These are phyloP conservation scores for Leccinum ochraceum DNA, from an alignment of 768 basidiomycete species.

Conservation along the genomic window DNA sequence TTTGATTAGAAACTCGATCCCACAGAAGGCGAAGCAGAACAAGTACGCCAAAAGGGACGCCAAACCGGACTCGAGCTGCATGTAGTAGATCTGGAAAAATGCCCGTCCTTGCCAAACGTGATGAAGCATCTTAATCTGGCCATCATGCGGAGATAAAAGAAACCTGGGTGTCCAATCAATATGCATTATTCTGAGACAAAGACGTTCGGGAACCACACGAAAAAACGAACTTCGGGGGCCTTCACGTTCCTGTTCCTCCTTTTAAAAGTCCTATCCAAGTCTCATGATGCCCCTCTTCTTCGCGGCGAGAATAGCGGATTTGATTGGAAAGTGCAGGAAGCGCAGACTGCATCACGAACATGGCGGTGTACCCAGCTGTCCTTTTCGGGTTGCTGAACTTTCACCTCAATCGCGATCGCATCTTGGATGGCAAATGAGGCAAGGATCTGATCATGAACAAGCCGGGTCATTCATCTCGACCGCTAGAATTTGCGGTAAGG, in stretches of 20 bases:
- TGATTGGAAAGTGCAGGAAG: background rate
- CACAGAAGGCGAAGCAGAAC: background rate
- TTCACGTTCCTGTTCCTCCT: background rate
- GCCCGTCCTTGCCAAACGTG: background rate
- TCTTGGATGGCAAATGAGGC: background rate
- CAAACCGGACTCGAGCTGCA: background rate
- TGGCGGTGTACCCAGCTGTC: background rate
- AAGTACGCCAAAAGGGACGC: background rate
- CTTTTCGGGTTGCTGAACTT: background rate
- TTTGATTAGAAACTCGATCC: background rate
- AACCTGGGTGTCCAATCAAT: background rate
- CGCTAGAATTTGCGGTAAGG: background rate
- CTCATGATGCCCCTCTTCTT: background rate
- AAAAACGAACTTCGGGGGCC: conserved; percentile 1
- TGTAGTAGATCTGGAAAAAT: conserved; percentile 4
- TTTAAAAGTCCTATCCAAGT: background rate
- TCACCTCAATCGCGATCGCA: background rate
- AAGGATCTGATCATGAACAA: background rate
- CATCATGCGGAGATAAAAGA: conserved; percentile 7
- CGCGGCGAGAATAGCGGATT: background rate
- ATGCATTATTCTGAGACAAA: background rate
- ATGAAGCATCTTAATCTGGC: background rate
- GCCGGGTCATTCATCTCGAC: background rate
- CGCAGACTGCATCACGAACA: background rate
- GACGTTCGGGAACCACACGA: background rate